Conservation (phyloP, 345 rosid genomes). For the Moringa oleifera region DNA sequence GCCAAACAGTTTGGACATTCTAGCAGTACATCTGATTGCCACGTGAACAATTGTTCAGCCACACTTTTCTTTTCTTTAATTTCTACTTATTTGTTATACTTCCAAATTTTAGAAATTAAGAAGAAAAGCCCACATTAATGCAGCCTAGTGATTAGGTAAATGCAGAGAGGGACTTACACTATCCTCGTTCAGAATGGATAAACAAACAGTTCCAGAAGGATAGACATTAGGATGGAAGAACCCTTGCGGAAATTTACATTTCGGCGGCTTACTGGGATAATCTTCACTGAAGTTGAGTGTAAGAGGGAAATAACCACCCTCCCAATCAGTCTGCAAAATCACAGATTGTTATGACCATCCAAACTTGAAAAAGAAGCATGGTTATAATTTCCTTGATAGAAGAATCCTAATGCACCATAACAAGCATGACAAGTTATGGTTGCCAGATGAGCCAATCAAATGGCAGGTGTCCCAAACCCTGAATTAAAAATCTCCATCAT, state of each 20-base stretch:
- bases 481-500: too few relatives aligned
- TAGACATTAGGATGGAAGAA: conserved; percentile 91
- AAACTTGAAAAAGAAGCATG: too few relatives aligned
- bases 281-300: conserved; percentile 81
- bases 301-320: conserved; percentile 77
- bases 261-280: conserved; percentile 91
- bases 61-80: too few relatives aligned
- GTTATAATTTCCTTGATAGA: neutral
- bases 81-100: too few relatives aligned
- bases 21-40: too few relatives aligned
- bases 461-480: neutral
- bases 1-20: too few relatives aligned
- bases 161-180: conserved; percentile 41
- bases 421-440: neutral
- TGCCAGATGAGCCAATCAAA: neutral
- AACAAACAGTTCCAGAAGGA: conserved; percentile 91
- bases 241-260: conserved; percentile 77
- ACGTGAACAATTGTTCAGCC: too few relatives aligned
- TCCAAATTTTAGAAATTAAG: too few relatives aligned
- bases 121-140: too few relatives aligned
- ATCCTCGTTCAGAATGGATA: conserved; percentile 84
- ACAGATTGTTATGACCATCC: neutral
- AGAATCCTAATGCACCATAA: neutral
- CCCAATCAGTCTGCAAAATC: conserved; percentile 79
- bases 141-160: too few relatives aligned